Base-by-base conservation (phyloP, 306 rosid species). In the Vicia sativa region DNA sequence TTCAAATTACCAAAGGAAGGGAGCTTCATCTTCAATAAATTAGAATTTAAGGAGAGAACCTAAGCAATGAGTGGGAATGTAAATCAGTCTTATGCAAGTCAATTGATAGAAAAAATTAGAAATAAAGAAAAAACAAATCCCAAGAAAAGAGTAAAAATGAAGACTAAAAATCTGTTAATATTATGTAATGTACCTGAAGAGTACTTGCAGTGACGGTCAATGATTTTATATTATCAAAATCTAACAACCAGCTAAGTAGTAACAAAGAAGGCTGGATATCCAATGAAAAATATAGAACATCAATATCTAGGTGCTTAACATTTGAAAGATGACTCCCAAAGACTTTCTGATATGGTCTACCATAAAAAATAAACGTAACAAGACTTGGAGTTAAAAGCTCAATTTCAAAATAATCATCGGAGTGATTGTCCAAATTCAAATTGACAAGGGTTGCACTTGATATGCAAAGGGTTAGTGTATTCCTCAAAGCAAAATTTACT, bases 391-490 rank as follows among this genome's bases (percentile, higher is more conserved):
- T 49, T 2, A 25, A 9, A 9, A 49, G 25, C 26, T 49, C 55
- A 9, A 18, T 49, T 49, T 18, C 26, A 0, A 16, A 49, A 49
- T 1, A 8, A 18, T 49, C 26, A 7, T 16, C 18, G 6, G 55
- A 18, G 26, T 49, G 1, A 16, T 19, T 18, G 3, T 16, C 2
- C 55, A 49, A 1, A 3, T 0, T 49, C 9, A 49, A 49, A 18
- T 49, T 49, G 12, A 49, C 55, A 16, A 49, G 55, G 19, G 55
- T 49, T 25, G 55, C 28, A 49, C 6, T 49, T 49, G 55, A 49
- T 49, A 49, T 49, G 25, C 55, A 49, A 0, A 49, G 28, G 55
- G 28, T 9, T 18, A 1, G 26, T 49, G 55, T 1, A 49, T 9
- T 12, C 55, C 2, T 49, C 55, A 49, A 1, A 18, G 6, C 13